Conservation (phyloP, 257 asterid genomes). For the Fraxinus anomala region DNA sequence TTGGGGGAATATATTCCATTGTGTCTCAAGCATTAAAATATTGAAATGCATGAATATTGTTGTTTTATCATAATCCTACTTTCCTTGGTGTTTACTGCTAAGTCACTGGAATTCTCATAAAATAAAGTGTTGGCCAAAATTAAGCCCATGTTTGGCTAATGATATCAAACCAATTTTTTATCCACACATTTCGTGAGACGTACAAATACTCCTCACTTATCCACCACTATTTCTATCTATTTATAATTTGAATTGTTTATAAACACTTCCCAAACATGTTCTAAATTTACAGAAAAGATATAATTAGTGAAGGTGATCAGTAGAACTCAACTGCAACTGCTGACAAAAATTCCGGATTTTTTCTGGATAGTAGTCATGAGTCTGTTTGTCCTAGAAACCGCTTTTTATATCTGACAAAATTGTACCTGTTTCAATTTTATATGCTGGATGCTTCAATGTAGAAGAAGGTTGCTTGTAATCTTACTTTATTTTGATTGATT, state of each 20-base stretch:
- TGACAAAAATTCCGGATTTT: neutral
- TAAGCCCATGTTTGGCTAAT: neutral
- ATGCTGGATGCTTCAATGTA: constrained; percentile 13
- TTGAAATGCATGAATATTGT: neutral
- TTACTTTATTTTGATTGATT: neutral
- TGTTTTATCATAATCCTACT: neutral
- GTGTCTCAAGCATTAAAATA: neutral
- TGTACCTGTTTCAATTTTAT: neutral
- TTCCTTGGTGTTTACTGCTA: neutral
- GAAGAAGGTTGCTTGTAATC: constrained; percentile 8
- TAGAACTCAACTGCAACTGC: neutral
- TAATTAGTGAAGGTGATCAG: neutral
- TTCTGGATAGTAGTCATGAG: neutral
- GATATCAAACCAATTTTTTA: no score
- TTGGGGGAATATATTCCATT: neutral
- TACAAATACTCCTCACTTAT: no score
- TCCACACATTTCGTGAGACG: no score
- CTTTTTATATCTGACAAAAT: constrained; percentile 4
- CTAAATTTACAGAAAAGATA: neutral
- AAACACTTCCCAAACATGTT: no score
- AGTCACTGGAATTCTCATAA: neutral
- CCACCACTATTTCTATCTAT: no score
- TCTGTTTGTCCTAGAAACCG: neutral
- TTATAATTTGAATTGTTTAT: no score
- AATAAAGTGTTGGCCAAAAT: neutral